phyloP scores from a whole-genome alignment of 768 basidiomycete genomes.

The Boletus rex-veris region DNA sequence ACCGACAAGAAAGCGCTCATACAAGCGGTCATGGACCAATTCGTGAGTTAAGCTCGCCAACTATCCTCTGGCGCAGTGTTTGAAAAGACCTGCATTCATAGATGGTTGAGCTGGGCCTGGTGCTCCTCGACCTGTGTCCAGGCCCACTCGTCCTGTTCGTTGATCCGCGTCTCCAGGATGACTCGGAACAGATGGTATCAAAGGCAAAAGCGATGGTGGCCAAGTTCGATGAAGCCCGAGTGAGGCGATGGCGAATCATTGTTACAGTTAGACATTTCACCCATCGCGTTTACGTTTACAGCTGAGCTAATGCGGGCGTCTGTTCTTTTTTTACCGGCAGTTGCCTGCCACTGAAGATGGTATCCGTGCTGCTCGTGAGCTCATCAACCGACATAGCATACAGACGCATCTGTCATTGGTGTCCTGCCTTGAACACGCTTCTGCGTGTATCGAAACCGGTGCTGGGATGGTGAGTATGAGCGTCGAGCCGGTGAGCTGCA shows the following conservation, averaged over 20 bases:
- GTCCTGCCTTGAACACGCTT: conserved; percentile 51
- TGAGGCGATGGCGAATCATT: conserved; percentile 40
- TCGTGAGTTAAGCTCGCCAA: conserved; percentile 25
- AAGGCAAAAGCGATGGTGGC: conserved; percentile 41
- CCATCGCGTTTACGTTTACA: background rate
- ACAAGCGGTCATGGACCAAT: conserved; percentile 24
- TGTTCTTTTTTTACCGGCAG: conserved; percentile 26
- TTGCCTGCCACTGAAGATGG: conserved; percentile 58
- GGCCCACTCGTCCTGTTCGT: conserved; percentile 52
- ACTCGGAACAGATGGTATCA: conserved; percentile 38
- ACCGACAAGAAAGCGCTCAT: conserved; percentile 17
- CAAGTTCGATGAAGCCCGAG: conserved; percentile 40
- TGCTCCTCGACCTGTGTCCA: conserved; percentile 40
- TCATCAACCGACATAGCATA: conserved; percentile 39
- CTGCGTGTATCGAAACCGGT: conserved; percentile 51
- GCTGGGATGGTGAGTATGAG: conserved; percentile 48
- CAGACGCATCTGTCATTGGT: conserved; percentile 51
- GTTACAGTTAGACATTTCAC: conserved; percentile 40
- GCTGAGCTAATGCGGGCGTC: background rate
- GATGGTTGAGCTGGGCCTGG: conserved; percentile 50
- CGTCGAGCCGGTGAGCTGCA: conserved; percentile 44
- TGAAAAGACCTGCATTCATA: conserved; percentile 19
- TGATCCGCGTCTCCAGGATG: conserved; percentile 43
- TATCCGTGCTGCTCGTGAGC: conserved; percentile 42
- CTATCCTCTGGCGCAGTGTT: background rate